Base-by-base conservation (phyloP, 768 basidiomycete genomes). In the Rhodosporidiobolus odoratus region DNA sequence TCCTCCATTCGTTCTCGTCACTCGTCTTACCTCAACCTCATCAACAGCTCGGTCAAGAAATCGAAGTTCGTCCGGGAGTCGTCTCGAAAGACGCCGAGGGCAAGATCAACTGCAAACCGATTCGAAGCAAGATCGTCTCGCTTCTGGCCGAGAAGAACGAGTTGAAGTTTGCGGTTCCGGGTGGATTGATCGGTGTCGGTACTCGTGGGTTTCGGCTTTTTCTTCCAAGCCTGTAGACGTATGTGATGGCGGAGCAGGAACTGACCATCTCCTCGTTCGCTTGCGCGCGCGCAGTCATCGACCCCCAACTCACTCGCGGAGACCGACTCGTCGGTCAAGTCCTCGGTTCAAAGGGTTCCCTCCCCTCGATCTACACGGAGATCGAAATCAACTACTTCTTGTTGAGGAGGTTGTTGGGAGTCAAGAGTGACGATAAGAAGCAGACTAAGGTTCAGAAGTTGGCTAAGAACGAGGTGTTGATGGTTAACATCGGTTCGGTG, bases 341-440 rank as follows among this genome's bases (percentile, higher is more conserved):
- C 25, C 82, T 98, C 78, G 92, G 92, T 70, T 89, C 90, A 2
- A 92, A 95, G 50, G 95, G 96, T 27, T 92, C 92, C 80, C 83
- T 97, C 50, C 95, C 95, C 1, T 87, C 89, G 72, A 91, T 99
- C 67, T 98, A 91, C 81, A 89, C 91, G 17, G 92, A 94, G 80
- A 84, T 94, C 64, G 92, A 94, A 80, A 92, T 94, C 78, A 90
- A 87, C 76, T 83, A 94, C 75, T 99, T 97, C 88, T 83, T 98
- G 40, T 88, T 99, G 41, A 90, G 96, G 69, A 87, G 96, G 69
- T 82, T 98, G 63, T 86, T 98, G n/a, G 95, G 96, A 79, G 96
- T 99, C 72, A 93, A 94, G 81, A 92, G 93, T 32, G 95, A 97
- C 80, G 96, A 98, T 83, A 96, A 94, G 83, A 99, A 97, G 80